Conservation (phyloP, 2,329 filamentous ascomycete species). For the Colletotrichum sp. region DNA sequence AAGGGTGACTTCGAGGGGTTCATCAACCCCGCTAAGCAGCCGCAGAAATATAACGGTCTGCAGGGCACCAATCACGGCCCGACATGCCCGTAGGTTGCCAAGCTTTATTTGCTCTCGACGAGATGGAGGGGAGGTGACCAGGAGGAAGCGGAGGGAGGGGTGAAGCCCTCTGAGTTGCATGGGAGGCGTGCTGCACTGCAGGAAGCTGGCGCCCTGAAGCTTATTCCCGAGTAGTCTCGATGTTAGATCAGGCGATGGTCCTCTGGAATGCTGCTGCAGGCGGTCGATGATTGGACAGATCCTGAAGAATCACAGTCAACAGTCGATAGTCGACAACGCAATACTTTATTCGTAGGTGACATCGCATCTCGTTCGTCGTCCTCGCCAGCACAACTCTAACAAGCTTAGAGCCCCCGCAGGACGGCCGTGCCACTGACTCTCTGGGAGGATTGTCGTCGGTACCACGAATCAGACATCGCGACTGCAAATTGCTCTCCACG, state of each 20-base stretch:
- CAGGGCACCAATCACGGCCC: slow-evolving; percentile 18
- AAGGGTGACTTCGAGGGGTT: neutral
- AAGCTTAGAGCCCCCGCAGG: neutral
- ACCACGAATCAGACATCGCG: slow-evolving; percentile 7
- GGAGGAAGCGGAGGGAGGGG: neutral
- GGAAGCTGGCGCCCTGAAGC: slow-evolving; percentile 14
- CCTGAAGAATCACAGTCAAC: neutral
- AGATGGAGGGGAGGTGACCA: neutral
- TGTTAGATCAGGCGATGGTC: neutral
- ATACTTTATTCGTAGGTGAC: neutral
- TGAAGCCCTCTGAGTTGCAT: neutral
- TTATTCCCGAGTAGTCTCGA: neutral
- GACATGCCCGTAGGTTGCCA: neutral
- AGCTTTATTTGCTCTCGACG: neutral
- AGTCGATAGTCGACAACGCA: neutral
- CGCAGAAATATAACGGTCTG: slow-evolving; percentile 17
- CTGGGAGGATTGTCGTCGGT: neutral
- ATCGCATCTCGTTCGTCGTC: neutral
- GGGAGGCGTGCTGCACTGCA: slow-evolving; percentile 1
- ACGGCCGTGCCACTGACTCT: neutral
- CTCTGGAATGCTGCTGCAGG: neutral
- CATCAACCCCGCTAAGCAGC: slow-evolving; percentile 12
- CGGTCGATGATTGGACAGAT: neutral
- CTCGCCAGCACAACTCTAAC: neutral
- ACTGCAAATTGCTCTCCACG: slow-evolving; percentile 15